Evolutionary conservation across 2,329 filamentous ascomycete species (phyloP).

Genomic region (Pseudogymnoascus sp.): DNA sequence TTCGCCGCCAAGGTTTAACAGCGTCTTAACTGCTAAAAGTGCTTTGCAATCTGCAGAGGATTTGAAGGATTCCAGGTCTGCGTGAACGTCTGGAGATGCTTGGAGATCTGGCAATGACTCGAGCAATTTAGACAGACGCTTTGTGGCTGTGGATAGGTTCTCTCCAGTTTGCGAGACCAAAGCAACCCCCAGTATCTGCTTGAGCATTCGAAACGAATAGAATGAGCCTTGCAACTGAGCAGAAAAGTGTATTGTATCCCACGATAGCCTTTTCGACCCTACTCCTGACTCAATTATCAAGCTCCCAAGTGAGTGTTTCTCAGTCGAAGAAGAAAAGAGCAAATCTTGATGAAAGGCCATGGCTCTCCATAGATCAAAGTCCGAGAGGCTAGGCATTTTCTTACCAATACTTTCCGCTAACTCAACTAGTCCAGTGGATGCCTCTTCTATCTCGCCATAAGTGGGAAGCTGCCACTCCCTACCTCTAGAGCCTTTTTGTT

Average conservation of each 20-base stretch:
- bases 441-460: constrained; percentile 17
- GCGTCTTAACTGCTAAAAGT: background rate
- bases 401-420: constrained; percentile 13
- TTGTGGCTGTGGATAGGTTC: background rate
- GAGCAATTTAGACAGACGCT: background rate
- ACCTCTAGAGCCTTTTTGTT: constrained; percentile 20
- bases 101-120: background rate
- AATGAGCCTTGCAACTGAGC: constrained; percentile 25
- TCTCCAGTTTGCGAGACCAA: background rate
- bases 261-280: constrained; percentile 16
- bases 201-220: constrained; percentile 27
- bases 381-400: constrained; percentile 13
- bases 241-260: constrained; percentile 26
- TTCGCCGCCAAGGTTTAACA: background rate
- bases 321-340: constrained; percentile 19
- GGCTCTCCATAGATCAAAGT: constrained; percentile 20
- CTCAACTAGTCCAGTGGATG: constrained; percentile 17
- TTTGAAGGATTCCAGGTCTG: background rate
- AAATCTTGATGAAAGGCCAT: constrained; percentile 24
- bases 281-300: background rate
- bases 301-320: constrained; percentile 16
- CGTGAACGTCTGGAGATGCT: background rate
- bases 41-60: background rate
- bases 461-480: constrained; percentile 21
- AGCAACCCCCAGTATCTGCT: constrained; percentile 21